Evolutionary conservation across 2,329 filamentous ascomycete species (phyloP).

Genomic region (Macrophomina phaseolina): DNA sequence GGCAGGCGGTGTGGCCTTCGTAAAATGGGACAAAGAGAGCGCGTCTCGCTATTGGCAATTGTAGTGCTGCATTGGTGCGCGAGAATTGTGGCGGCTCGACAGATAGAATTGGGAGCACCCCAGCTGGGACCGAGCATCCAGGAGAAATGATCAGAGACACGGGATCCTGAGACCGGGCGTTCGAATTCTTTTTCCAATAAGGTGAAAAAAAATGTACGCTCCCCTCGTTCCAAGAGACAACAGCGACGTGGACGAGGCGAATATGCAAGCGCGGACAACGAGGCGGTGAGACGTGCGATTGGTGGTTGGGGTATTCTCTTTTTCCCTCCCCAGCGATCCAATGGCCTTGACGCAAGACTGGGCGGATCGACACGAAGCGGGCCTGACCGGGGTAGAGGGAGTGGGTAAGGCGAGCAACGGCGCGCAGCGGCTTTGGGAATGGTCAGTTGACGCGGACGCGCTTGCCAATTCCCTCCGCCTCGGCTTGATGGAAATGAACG

Average conservation of each 20-base stretch:
- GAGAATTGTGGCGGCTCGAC: neutral
- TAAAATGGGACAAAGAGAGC: neutral
- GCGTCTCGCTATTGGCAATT: neutral
- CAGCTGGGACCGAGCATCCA: no score
- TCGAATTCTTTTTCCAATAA: neutral
- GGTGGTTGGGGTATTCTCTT: neutral
- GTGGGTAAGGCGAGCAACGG: neutral
- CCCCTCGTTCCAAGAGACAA: neutral
- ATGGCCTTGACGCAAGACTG: neutral
- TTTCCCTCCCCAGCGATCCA: neutral
- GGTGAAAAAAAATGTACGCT: neutral
- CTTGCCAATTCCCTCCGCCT: no score
- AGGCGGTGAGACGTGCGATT: conserved; percentile 12
- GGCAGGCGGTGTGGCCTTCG: neutral
- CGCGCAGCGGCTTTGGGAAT: neutral
- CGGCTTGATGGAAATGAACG: no score
- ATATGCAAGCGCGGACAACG: neutral
- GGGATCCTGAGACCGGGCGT: no score
- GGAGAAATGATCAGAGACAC: no score
- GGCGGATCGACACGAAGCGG: neutral
- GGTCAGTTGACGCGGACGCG: neutral
- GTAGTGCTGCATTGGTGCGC: neutral
- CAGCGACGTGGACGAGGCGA: neutral
- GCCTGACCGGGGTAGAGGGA: neutral
- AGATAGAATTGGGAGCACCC: neutral